Conservation (phyloP, 176 grass and related monocot genomes). For the Ampelocalamus luodianensis region DNA sequence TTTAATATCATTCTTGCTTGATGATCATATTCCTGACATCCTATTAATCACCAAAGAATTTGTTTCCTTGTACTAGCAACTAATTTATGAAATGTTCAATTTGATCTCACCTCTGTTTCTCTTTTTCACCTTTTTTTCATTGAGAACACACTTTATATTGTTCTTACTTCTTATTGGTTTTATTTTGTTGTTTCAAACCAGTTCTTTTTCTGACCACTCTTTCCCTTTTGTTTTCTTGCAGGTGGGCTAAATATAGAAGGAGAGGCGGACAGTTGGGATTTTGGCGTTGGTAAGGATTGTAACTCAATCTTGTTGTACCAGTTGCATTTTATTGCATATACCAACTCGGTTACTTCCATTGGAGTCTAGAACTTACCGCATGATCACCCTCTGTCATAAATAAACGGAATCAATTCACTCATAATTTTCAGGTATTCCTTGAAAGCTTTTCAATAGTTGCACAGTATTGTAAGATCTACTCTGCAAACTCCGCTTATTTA, state of each 20-base stretch:
- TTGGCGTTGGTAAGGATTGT: conserved; percentile 81
- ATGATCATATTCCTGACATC: neutral
- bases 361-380: neutral
- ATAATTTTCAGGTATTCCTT: neutral
- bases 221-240: conserved; percentile 54
- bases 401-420: neutral
- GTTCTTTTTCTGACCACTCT: conserved; percentile 31
- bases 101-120: neutral
- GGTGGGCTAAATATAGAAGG: conserved; percentile 92
- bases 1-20: neutral
- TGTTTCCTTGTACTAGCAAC: conserved; percentile 20
- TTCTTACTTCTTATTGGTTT: neutral
- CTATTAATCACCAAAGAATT: neutral
- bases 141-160: neutral
- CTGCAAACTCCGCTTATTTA: neutral
- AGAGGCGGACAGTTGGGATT: conserved; percentile 88
- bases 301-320: neutral
- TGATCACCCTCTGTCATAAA: neutral
- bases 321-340: conserved; percentile 8
- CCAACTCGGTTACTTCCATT: neutral
- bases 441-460: neutral
- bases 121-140: neutral
- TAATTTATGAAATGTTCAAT: neutral
- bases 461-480: neutral
- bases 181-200: conserved; percentile 10